Conservation (phyloP, 352 stramenopile species). For the Phytophthora pluvialis region DNA sequence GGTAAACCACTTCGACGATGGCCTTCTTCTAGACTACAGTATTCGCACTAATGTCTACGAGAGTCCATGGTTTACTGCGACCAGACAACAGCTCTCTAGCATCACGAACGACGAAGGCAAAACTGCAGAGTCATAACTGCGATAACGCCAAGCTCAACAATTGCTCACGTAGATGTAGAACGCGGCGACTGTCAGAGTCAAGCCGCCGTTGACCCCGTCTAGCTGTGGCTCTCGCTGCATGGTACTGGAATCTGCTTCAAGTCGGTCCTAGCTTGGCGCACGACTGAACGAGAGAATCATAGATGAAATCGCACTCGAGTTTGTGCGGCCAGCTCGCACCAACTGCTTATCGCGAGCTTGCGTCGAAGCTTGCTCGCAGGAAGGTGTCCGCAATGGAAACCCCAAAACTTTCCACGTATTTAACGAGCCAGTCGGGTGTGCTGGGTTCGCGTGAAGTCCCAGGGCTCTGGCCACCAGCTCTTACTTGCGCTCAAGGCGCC, state of each 20-base stretch:
- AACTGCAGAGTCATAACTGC: background rate
- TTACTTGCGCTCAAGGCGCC: slow-evolving; percentile 13
- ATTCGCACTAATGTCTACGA: background rate
- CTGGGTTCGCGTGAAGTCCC: slow-evolving; percentile 33
- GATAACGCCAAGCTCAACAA: slow-evolving; percentile 11
- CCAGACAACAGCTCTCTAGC: slow-evolving; percentile 6
- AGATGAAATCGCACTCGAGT: slow-evolving; percentile 4
- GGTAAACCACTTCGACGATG: slow-evolving; percentile 2
- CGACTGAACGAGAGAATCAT: slow-evolving; percentile 14
- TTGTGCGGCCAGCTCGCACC: background rate
- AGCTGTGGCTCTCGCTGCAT: background rate
- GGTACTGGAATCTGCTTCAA: slow-evolving; percentile 15
- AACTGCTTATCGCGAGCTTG: slow-evolving; percentile 5
- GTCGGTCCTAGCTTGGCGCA: slow-evolving; percentile 20
- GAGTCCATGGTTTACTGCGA: background rate
- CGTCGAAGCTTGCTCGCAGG: slow-evolving; percentile 13
- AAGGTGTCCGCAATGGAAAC: slow-evolving; percentile 22
- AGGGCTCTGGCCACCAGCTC: slow-evolving; percentile 19
- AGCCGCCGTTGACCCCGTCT: background rate
- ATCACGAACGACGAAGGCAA: slow-evolving; percentile 2
- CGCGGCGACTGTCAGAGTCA: slow-evolving; percentile 1
- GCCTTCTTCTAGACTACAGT: background rate
- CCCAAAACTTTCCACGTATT: slow-evolving; percentile 31
- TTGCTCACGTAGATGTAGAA: background rate
- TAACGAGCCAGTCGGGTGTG: slow-evolving; percentile 19